These are phyloP conservation scores for Pleoardoris graminearum DNA, from an alignment of 2,329 filamentous ascomycete species.

Conservation along the genomic window DNA sequence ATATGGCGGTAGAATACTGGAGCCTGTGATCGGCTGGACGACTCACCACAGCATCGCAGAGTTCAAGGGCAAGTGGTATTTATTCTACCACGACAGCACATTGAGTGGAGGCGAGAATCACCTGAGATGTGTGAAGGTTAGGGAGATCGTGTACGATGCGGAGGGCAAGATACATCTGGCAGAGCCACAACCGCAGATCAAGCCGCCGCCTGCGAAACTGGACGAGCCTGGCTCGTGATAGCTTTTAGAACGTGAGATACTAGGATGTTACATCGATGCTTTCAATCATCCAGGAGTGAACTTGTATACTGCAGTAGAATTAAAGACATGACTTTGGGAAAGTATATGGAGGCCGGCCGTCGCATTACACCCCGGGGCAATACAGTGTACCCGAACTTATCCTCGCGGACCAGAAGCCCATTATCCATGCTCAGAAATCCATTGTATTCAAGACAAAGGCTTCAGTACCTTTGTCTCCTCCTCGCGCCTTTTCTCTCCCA, in stretches of 20 bases:
- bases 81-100: conserved; percentile 77
- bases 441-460: no score
- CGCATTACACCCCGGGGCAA: no score
- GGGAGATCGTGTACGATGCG: conserved; percentile 72
- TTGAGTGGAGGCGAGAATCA: conserved; percentile 71
- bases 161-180: conserved; percentile 61
- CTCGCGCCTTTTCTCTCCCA: no score
- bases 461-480: no score
- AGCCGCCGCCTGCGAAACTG: conserved; percentile 14
- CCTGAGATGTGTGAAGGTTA: conserved; percentile 72
- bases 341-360: no score
- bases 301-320: no score
- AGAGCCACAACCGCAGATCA: conserved; percentile 36
- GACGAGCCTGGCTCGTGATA: background rate
- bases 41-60: conserved; percentile 80
- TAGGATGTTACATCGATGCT: background rate
- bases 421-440: no score
- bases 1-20: conserved; percentile 70
- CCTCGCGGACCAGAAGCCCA: no score
- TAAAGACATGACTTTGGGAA: no score
- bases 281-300: no score
- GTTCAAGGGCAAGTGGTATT: conserved; percentile 70
- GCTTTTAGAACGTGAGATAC: background rate
- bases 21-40: conserved; percentile 79
- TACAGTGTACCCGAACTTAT: no score